These are phyloP conservation scores for Eremomyces bilateralis DNA, from an alignment of 495 filamentous ascomycete species.

Conservation along the genomic window DNA sequence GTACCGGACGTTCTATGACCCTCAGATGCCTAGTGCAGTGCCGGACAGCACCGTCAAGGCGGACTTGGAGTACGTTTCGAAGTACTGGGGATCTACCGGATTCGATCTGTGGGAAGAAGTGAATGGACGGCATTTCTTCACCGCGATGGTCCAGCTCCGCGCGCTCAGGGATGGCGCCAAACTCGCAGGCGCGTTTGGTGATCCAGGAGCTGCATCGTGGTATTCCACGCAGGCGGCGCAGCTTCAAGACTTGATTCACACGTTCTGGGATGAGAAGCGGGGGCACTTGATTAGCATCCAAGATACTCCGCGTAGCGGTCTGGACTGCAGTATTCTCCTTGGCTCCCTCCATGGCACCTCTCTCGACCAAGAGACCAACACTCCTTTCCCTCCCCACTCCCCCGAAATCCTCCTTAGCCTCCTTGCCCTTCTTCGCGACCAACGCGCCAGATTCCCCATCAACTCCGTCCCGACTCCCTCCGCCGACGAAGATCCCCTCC, in stretches of 20 bases:
- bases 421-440: conserved; percentile 17
- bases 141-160: conserved; percentile 30
- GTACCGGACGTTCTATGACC: conserved; percentile 16
- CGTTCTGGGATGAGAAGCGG: conserved; percentile 17
- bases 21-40: conserved; percentile 14
- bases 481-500: conserved; percentile 8
- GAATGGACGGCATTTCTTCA: conserved; percentile 37
- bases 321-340: conserved; percentile 21
- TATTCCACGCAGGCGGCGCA: conserved; percentile 15
- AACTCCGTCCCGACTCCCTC: conserved; percentile 12
- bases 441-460: conserved; percentile 17
- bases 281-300: conserved; percentile 19
- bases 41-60: conserved; percentile 15
- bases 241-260: conserved; percentile 12
- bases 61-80: conserved; percentile 22
- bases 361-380: conserved; percentile 1
- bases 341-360: conserved; percentile 17
- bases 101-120: conserved; percentile 35
- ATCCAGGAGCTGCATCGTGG: conserved; percentile 18
- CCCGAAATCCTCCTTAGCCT: conserved; percentile 19
- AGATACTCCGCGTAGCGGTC: conserved; percentile 13
- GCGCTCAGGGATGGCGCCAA: conserved; percentile 18
- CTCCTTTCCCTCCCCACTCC: conserved; percentile 16
- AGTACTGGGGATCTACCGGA: conserved; percentile 24
- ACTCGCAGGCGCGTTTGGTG: conserved; percentile 14